These are phyloP conservation scores for Pseudopyrenochaeta lycopersici DNA, from an alignment of 2,329 filamentous ascomycete species.

Conservation along the genomic window DNA sequence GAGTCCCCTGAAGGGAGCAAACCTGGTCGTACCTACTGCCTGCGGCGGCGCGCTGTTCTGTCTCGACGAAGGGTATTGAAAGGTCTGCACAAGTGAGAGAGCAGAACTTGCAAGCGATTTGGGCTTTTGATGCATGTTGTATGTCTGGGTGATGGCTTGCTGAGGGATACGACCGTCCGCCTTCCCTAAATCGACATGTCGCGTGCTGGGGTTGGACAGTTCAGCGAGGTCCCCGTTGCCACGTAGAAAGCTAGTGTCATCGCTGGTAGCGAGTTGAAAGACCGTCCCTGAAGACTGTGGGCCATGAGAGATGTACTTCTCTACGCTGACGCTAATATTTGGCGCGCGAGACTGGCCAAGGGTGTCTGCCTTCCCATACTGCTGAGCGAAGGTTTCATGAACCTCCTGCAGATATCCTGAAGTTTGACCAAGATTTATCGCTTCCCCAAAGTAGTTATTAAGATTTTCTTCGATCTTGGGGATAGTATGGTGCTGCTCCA, in stretches of 20 bases:
- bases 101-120: slow-evolving; percentile 4
- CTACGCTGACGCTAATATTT: slow-evolving; percentile 6
- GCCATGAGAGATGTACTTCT: slow-evolving; percentile 9
- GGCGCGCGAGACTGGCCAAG: slow-evolving; percentile 16
- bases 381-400: slow-evolving; percentile 2
- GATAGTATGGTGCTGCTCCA: slow-evolving; percentile 1
- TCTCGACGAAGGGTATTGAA: slow-evolving; percentile 4
- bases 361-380: slow-evolving; percentile 22
- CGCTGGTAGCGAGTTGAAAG: slow-evolving; percentile 6
- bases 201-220: slow-evolving; percentile 9
- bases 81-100: slow-evolving; percentile 10
- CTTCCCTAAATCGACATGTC: slow-evolving; percentile 1
- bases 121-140: slow-evolving; percentile 18
- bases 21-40: slow-evolving; percentile 17
- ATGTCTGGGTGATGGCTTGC: slow-evolving; percentile 1
- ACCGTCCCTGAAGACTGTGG: slow-evolving; percentile 2
- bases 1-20: slow-evolving; percentile 25
- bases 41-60: slow-evolving; percentile 10
- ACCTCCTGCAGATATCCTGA: slow-evolving; percentile 7
- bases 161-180: neutral
- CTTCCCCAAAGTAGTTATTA: slow-evolving; percentile 5
- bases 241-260: slow-evolving; percentile 17
- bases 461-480: neutral
- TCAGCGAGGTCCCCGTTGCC: slow-evolving; percentile 19
- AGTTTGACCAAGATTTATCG: neutral